phyloP scores from a whole-genome alignment of 768 basidiomycete genomes.

The Boletus pseudopeckii region DNA sequence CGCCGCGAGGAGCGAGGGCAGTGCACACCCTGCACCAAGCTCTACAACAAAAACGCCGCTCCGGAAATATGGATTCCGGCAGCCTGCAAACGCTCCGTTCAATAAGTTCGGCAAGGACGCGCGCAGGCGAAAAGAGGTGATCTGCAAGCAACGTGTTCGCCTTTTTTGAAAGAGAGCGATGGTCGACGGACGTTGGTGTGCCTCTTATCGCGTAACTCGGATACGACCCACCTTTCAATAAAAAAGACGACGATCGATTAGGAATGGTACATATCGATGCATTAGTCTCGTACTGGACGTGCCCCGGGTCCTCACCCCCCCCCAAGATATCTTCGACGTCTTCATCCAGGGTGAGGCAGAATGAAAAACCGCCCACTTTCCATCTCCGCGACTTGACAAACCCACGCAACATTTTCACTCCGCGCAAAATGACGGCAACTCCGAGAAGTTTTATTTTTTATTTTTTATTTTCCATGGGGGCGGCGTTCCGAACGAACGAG shows the following conservation, averaged over 20 bases:
- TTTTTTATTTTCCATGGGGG: no score
- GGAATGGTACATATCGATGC: not conserved
- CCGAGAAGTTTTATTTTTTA: not conserved
- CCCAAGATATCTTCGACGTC: no score
- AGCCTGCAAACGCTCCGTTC: slow-evolving; percentile 44
- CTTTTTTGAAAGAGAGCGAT: slow-evolving; percentile 38
- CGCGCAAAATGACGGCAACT: slow-evolving; percentile 11
- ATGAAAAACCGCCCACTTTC: not conserved
- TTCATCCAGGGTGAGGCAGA: no score
- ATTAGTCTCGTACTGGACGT: no score
- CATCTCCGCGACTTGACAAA: slow-evolving; percentile 23
- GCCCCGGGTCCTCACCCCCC: no score
- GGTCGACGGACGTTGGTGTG: not conserved
- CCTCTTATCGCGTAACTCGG: slow-evolving; percentile 6
- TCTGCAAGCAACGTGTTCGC: slow-evolving; percentile 71
- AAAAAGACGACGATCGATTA: not conserved
- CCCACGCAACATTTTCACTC: not conserved
- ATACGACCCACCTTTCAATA: slow-evolving; percentile 41
- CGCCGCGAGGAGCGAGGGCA: slow-evolving; percentile 62
- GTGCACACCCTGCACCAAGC: slow-evolving; percentile 63
- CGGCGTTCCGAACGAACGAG: no score
- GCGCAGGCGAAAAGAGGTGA: slow-evolving; percentile 67
- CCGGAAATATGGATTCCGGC: slow-evolving; percentile 15
- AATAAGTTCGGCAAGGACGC: slow-evolving; percentile 64
- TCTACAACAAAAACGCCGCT: slow-evolving; percentile 40